Evolutionary conservation across 148 eudicot species (phyloP), one percentile per base, ranked within the genome.

Genomic region (Fagopyrum homotropicum): DNA sequence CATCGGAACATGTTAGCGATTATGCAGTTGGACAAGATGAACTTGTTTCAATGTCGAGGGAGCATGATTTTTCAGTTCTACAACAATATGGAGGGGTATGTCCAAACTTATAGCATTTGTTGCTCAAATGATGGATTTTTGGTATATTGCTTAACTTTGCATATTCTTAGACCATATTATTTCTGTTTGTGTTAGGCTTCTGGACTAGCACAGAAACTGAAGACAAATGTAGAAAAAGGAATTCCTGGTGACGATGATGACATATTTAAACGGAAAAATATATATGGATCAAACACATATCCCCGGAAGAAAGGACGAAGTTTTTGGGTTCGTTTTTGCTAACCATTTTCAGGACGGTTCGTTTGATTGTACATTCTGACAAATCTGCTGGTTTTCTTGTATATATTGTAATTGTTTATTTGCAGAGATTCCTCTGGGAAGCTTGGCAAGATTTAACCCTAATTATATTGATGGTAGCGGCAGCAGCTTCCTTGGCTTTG

Each of bases 401-500:
- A 35, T 68, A 9, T 19, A 44, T 51, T 66, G 40, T 45, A 40
- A 66, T 75, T 79, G 5, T 72, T 52, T 78, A 63, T 52, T 72
- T 77, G 35, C 73, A 94, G 98, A 91, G 81, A 78, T 89, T 94
- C 74, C 82, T 94, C 68, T 86, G 95, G 96, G 97, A 92, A 80
- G 97, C 98, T 78, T 92, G 98, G 82, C 87, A 84, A 76, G 97
- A 94, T 81, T 87, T 96, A 45, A 92, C 97, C 40, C 77, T 94
- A 70, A 81, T 94, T n/a, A 94, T 94, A 79, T 85, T 92, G 92
- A 89, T 90, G 85, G 88, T 94, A n/a, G 98, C 98, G 75, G 96
- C 98, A 56, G 97, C 94, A 50, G 98, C 98, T 76, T 92, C 97
- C 50, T 78, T 94, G 79, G 97, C 88, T 54, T 86, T 94, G n/a